phyloP scores from a whole-genome alignment of 495 filamentous ascomycete genomes.

The Trichoderma orchidacearum region DNA sequence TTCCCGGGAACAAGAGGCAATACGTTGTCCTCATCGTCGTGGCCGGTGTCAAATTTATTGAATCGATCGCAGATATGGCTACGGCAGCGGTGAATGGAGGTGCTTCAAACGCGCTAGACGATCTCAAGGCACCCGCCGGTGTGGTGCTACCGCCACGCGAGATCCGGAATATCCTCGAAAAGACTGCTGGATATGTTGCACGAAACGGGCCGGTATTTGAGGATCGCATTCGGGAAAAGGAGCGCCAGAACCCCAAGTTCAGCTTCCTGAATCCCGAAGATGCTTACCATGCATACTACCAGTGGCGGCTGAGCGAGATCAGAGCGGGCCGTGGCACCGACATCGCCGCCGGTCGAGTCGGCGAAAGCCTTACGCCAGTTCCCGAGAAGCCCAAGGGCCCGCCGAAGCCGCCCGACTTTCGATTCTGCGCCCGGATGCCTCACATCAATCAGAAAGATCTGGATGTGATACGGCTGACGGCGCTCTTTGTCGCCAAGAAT shows the following conservation, averaged over 20 bases:
- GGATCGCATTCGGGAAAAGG: conserved; percentile 78
- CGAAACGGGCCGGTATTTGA: conserved; percentile 75
- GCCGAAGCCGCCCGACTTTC: conserved; percentile 73
- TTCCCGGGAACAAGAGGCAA: background rate
- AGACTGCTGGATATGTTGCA: conserved; percentile 89
- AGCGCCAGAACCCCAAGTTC: conserved; percentile 78
- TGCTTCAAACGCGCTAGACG: conserved; percentile 32
- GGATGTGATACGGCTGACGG: conserved; percentile 82
- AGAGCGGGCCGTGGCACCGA: conserved; percentile 68
- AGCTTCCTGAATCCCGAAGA: conserved; percentile 69
- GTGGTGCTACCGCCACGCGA: conserved; percentile 76
- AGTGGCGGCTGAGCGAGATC: conserved; percentile 81
- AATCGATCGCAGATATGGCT: conserved; percentile 14
- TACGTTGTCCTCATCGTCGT: background rate
- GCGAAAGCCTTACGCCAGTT: conserved; percentile 38
- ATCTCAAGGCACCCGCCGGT: conserved; percentile 64
- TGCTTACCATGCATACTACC: conserved; percentile 76
- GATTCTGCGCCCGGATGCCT: conserved; percentile 94
- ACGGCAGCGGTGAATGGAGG: conserved; percentile 47
- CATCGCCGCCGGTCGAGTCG: conserved; percentile 62
- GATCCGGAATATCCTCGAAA: conserved; percentile 67
- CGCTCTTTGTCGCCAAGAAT: conserved; percentile 80
- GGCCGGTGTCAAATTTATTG: background rate
- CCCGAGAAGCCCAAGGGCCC: conserved; percentile 66
- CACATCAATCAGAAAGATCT: conserved; percentile 93